Evolutionary conservation across 129 eudicot genomes (phyloP).

Genomic region (Flaveria bidentis): DNA sequence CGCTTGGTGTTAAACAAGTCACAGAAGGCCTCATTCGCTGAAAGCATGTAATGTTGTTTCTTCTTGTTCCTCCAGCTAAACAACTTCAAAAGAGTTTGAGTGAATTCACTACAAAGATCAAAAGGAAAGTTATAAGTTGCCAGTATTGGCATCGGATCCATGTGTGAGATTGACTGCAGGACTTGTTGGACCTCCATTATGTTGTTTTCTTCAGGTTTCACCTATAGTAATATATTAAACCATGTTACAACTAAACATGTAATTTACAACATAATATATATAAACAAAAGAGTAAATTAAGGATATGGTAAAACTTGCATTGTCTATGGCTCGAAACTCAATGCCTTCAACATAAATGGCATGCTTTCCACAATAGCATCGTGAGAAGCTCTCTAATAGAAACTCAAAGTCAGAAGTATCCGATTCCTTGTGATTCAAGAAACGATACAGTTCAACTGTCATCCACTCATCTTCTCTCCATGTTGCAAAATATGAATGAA

Average conservation of each 20-base stretch:
- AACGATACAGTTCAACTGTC: background rate
- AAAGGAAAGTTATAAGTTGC: background rate
- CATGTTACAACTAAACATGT: background rate
- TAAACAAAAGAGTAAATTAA: background rate
- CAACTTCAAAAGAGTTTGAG: background rate
- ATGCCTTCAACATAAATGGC: background rate
- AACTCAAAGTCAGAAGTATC: background rate
- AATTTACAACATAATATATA: background rate
- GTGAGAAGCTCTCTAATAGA: background rate
- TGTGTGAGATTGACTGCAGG: too few species aligned
- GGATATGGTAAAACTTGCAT: background rate
- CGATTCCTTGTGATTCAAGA: background rate
- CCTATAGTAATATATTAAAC: background rate
- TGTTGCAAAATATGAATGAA: background rate
- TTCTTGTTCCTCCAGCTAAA: background rate
- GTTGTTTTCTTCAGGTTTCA: background rate
- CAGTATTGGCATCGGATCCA: background rate
- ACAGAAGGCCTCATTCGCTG: background rate
- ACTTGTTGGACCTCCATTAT: background rate
- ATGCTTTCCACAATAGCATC: background rate
- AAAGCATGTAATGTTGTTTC: conserved; percentile 4
- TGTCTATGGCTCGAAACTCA: background rate
- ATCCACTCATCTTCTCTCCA: conserved; percentile 6
- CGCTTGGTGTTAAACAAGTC: background rate
- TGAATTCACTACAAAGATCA: background rate